phyloP scores from a whole-genome alignment of 2,329 filamentous ascomycete genomes.

The Ambrosiella beaveri region DNA sequence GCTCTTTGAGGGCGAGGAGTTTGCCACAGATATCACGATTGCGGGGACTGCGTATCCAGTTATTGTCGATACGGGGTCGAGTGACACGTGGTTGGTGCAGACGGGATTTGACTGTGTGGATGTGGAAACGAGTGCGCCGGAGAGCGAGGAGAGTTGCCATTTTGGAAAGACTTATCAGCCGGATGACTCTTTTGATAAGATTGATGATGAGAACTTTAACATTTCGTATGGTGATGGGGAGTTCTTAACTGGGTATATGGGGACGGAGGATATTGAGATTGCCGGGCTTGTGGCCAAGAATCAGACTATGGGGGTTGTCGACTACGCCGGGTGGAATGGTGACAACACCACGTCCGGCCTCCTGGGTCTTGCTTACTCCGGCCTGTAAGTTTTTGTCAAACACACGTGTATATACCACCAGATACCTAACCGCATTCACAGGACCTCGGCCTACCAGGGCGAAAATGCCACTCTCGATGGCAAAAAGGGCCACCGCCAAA shows the following conservation, averaged over 20 bases:
- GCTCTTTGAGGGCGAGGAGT: constrained; percentile 10
- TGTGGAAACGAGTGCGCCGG: background rate
- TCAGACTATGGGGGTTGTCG: constrained; percentile 8
- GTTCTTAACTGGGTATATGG: constrained; percentile 7
- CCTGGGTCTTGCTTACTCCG: constrained; percentile 7
- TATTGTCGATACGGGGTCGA: constrained; percentile 9
- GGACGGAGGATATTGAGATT: constrained; percentile 4
- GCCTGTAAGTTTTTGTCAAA: constrained; percentile 2
- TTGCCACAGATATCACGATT: constrained; percentile 6
- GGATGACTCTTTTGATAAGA: background rate
- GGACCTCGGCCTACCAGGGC: constrained; percentile 7
- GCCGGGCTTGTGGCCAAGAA: constrained; percentile 5
- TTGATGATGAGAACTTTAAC: constrained; percentile 8
- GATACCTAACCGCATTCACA: background rate
- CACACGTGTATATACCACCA: background rate
- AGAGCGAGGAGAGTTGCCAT: constrained; percentile 4
- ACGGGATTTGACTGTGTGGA: constrained; percentile 5
- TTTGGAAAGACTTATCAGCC: constrained; percentile 6
- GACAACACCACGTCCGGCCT: constrained; percentile 6
- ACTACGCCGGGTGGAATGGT: constrained; percentile 3
- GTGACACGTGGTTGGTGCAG: constrained; percentile 14
- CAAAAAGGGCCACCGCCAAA: background rate
- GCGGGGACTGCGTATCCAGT: constrained; percentile 1
- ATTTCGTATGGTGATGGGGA: constrained; percentile 7
- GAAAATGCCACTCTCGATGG: background rate